These are phyloP conservation scores for Aureobasidium sp. DNA, from an alignment of 2,329 filamentous ascomycete species.

Conservation along the genomic window DNA sequence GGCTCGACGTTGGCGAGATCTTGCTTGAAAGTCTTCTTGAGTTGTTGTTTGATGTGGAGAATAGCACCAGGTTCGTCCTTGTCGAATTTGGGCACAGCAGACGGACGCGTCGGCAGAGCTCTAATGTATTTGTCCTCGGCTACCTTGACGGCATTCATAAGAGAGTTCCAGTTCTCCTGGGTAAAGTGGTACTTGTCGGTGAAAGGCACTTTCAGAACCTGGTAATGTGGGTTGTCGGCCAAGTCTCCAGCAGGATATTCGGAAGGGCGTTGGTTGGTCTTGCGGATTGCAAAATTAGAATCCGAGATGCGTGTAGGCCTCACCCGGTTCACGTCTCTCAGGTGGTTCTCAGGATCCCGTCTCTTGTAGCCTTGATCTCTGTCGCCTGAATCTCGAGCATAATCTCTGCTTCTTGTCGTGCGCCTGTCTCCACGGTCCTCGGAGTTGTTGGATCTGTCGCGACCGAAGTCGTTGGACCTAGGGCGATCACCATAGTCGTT, in stretches of 20 bases:
- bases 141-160: neutral
- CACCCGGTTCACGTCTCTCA: neutral
- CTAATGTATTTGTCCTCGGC: constrained; percentile 11
- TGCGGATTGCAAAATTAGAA: neutral
- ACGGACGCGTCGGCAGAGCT: constrained; percentile 2
- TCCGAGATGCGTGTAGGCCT: neutral
- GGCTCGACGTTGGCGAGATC: neutral
- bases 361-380: neutral
- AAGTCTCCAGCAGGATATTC: neutral
- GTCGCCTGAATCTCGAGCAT: neutral
- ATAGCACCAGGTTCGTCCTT: neutral
- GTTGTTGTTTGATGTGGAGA: neutral
- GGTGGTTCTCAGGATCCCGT: neutral
- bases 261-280: neutral
- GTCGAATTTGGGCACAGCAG: neutral
- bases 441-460: neutral
- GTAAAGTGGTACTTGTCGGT: constrained; percentile 9
- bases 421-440: neutral
- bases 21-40: constrained; percentile 9
- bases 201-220: neutral
- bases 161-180: neutral
- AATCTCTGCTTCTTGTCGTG: neutral
- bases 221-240: neutral
- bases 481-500: no score
- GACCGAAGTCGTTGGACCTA: neutral